Conservation (phyloP, 2,329 filamentous ascomycete genomes). For the Dothideomycetidae sp. region DNA sequence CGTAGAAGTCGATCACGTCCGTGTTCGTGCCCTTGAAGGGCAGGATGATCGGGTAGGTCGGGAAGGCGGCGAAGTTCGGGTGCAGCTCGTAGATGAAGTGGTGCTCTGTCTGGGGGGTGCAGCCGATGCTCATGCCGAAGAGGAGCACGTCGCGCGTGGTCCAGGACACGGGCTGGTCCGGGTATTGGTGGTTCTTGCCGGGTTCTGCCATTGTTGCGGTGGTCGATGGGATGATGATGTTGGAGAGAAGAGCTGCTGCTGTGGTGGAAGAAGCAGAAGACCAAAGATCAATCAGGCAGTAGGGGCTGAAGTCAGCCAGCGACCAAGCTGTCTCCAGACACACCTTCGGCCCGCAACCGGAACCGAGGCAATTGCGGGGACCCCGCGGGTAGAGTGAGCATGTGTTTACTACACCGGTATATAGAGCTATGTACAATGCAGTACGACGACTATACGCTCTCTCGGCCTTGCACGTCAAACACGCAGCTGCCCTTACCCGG, state of each 20-base stretch:
- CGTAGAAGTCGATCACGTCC: conserved; percentile 78
- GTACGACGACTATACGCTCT: conserved; percentile 1
- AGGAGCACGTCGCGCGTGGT: conserved; percentile 75
- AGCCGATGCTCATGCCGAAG: conserved; percentile 81
- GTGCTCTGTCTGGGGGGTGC: conserved; percentile 62
- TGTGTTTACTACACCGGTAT: background rate
- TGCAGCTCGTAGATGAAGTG: conserved; percentile 89
- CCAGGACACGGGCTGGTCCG: conserved; percentile 63
- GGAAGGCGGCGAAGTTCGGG: conserved; percentile 74
- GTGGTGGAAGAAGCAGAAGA: too few relatives aligned
- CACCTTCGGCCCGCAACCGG: too few relatives aligned
- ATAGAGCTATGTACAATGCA: background rate
- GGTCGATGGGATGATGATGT: background rate
- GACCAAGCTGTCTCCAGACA: too few relatives aligned
- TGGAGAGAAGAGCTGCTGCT: background rate
- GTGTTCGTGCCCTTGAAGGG: conserved; percentile 65
- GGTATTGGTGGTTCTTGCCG: conserved; percentile 65
- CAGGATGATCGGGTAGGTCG: conserved; percentile 72
- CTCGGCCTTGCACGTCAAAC: conserved; percentile 18
- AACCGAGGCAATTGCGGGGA: conserved; percentile 3
- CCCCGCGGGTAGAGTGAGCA: background rate
- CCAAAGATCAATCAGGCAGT: too few relatives aligned
- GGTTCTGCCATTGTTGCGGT: conserved; percentile 21
- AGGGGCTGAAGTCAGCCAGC: too few relatives aligned
- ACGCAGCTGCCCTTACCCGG: conserved; percentile 55